Evolutionary conservation across 1,139 yeast species (phyloP).

Genomic region (Zhuliangozyma blackwelliae): DNA sequence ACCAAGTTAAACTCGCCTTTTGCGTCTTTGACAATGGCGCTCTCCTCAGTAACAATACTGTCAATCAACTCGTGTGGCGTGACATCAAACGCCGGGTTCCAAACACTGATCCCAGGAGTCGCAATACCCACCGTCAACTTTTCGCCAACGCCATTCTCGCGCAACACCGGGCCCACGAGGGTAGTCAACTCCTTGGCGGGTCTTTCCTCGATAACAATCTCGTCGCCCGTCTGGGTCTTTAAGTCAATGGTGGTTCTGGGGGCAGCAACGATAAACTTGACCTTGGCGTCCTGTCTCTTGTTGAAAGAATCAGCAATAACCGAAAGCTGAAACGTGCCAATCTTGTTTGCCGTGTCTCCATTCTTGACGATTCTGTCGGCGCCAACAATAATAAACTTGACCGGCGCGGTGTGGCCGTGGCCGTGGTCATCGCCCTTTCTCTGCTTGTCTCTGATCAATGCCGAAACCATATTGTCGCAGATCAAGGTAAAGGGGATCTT

Average conservation of each 20-base stretch:
- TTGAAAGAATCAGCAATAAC: slow-evolving; percentile 50
- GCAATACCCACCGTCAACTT: slow-evolving; percentile 68
- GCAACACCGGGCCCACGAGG: slow-evolving; percentile 59
- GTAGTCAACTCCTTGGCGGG: slow-evolving; percentile 75
- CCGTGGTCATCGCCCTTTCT: slow-evolving; percentile 11
- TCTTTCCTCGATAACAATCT: slow-evolving; percentile 82
- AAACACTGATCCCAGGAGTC: slow-evolving; percentile 78
- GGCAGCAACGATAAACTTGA: slow-evolving; percentile 90
- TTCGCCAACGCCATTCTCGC: slow-evolving; percentile 35
- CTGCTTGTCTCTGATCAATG: slow-evolving; percentile 40
- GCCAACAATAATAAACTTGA: slow-evolving; percentile 90
- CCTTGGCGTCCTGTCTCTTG: slow-evolving; percentile 25
- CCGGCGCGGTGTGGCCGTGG: slow-evolving; percentile 46
- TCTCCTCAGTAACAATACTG: slow-evolving; percentile 78
- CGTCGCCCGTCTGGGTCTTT: slow-evolving; percentile 60
- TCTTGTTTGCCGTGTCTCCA: slow-evolving; percentile 96
- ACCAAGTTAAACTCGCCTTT: slow-evolving; percentile 43
- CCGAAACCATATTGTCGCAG: slow-evolving; percentile 89
- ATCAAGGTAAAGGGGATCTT: slow-evolving; percentile 81
- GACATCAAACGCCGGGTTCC: slow-evolving; percentile 97
- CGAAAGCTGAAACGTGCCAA: slow-evolving; percentile 92
- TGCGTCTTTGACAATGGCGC: slow-evolving; percentile 47
- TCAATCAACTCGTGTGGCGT: slow-evolving; percentile 82
- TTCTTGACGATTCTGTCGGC: slow-evolving; percentile 92
- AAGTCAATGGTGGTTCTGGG: slow-evolving; percentile 88